Base-by-base conservation (phyloP, 23 red algal genomes). In the Agarophyton chilense region DNA sequence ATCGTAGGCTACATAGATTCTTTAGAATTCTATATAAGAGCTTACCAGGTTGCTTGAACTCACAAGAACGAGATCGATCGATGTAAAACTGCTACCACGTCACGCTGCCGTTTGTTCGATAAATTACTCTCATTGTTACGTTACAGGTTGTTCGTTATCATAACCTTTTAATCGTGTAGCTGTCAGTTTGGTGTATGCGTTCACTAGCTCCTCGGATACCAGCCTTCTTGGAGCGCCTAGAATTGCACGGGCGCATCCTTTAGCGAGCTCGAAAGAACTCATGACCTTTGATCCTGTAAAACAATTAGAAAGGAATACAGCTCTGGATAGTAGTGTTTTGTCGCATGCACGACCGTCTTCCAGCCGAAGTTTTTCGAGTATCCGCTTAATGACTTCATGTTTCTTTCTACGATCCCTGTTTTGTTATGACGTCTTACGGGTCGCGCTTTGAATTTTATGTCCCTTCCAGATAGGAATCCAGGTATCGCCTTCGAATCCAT, bases 361-460 rank as follows among this genome's bases (percentile, higher is more conserved):
- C 10, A 38, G 26, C 24, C 63, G 41, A 5, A 83, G 33, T 52
- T 83, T 52, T 25, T 40, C 41, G 25, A 64, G 54, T 7, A 83
- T 83, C 6, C 55, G 49, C 33, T 83, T 83, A 14, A 64, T 16
- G 38, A 1, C 33, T 38, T 22, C 33, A 22, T 52, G 61, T 83
- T 83, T 7, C 79, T 56, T 63, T 83, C 79, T 13, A 83, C 58
- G 22, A 39, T 64, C 17, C 79, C 79, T 35, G 55, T 83, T 0
- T 83, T 83, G 36, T 83, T 83, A 54, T 64, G 79, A 9, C 79
- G 39, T 34, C 79, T 14, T 40, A 52, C 55, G 1, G 79, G 52
- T 36, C 79, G 17, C n/a, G 53, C 36, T 10, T 83, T 63, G 35
- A 83, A 67, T 62, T 26, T 45, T 12, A 83, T 83, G 19, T 64